Base-by-base conservation (phyloP, 2,329 filamentous ascomycete species). In the Fusarium hostae region DNA sequence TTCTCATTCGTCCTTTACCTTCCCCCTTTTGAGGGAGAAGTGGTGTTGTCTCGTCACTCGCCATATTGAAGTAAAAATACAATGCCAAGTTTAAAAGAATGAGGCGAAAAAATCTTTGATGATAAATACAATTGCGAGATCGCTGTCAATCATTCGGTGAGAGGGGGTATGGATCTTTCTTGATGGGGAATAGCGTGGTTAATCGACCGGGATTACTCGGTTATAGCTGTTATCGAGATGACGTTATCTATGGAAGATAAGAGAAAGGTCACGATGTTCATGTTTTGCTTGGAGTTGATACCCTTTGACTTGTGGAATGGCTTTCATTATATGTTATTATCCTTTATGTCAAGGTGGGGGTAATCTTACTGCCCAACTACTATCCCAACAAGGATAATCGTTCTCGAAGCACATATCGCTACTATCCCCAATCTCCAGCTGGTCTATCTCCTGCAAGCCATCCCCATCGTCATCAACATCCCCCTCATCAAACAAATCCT, bases 41-140 rank as follows among this genome's bases (percentile, higher is more conserved):
- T 11, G 75, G 75, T 32, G 75, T 77, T 54, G 61, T 66, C 35
- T 77, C 75, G 50, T 76, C 70, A 18, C 67, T 67, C 20, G 73
- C 56, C 75, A 76, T 76, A 35, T 26, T 63, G 11, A 35, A 43
- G 48, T 26, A 57, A 65, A 30, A 60, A 55, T 56, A 28, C 15
- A 66, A 37, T 41, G n/a, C 18, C 22, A 56, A 61, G 69, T 55
- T 26, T 1, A 22, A 55, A 34, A 37, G 26, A 45, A 48, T 5
- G 35, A 59, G 55, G 40, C 51, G 35, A 60, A 67, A 72, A 72
- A 72, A 22, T 32, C 24, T 34, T 15, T 22, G 50, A 63, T 58
- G 70, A 72, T 73, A 70, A 72, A 59, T 71, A 34, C 57, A 50
- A 45, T n/a, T 59, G 66, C 61, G 52, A 45, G 37, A 40, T 59